Evolutionary conservation across 345 rosid species (phyloP).

Genomic region (Iberis pinnata): DNA sequence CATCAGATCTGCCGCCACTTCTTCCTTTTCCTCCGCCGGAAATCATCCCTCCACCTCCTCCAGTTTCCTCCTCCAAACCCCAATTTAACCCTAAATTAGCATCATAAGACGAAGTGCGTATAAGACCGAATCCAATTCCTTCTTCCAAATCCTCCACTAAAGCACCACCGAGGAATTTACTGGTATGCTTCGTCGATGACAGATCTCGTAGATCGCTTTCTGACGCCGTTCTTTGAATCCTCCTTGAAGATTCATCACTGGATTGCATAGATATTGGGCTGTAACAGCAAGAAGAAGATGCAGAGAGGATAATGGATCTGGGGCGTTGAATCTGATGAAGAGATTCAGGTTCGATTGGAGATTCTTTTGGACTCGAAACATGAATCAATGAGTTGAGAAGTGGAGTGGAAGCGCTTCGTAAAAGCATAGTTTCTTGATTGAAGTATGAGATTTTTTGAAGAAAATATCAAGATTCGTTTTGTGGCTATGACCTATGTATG

Average conservation of each 20-base stretch:
- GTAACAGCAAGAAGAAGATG: slow-evolving; percentile 36
- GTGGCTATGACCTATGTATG: not conserved
- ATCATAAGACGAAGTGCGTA: slow-evolving; percentile 14
- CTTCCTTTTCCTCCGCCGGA: slow-evolving; percentile 41
- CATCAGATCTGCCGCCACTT: slow-evolving; percentile 39
- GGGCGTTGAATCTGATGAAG: slow-evolving; percentile 30
- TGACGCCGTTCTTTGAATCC: slow-evolving; percentile 45
- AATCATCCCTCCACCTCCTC: slow-evolving; percentile 43
- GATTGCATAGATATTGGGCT: slow-evolving; percentile 32
- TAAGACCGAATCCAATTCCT: slow-evolving; percentile 22
- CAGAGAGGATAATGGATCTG: slow-evolving; percentile 27
- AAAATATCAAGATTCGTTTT: not conserved
- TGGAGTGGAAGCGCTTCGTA: slow-evolving; percentile 76
- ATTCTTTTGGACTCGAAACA: slow-evolving; percentile 36
- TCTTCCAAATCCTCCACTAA: slow-evolving; percentile 37
- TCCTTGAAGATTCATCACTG: slow-evolving; percentile 25
- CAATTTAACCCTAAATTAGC: slow-evolving; percentile 21
- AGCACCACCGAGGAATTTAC: slow-evolving; percentile 26
- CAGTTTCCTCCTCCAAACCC: slow-evolving; percentile 30
- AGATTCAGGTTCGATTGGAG: slow-evolving; percentile 39
- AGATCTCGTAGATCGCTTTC: slow-evolving; percentile 48
- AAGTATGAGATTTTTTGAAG: too few species aligned
- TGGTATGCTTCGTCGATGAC: slow-evolving; percentile 29
- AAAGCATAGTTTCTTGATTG: slow-evolving; percentile 44
- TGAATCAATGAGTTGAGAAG: slow-evolving; percentile 50